Evolutionary conservation across 495 filamentous ascomycete species (phyloP).

Genomic region (Podospora sp.): DNA sequence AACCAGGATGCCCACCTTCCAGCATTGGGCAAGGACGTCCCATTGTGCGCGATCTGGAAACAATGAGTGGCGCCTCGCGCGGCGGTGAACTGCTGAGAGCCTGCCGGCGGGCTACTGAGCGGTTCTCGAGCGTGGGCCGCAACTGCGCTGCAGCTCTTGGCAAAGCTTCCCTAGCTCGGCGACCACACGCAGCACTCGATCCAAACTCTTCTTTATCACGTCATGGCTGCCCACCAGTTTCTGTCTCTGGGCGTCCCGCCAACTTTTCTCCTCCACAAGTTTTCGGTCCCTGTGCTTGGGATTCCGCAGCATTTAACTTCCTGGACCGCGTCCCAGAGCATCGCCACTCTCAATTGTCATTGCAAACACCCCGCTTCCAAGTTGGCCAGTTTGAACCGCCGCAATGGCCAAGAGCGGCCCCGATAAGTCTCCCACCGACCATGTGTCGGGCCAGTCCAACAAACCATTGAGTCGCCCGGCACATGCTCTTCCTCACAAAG

Average conservation of each 20-base stretch:
- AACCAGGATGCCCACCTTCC: slow-evolving; percentile 19
- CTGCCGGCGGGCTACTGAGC: too few species aligned
- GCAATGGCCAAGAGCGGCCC: slow-evolving; percentile 22
- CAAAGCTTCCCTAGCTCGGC: slow-evolving; percentile 11
- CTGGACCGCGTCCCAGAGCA: background rate
- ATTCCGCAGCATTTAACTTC: background rate
- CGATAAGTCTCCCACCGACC: slow-evolving; percentile 25
- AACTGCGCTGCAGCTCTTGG: background rate
- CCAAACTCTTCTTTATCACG: background rate
- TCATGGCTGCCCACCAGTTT: slow-evolving; percentile 5
- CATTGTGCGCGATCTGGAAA: background rate
- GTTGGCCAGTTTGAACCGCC: background rate
- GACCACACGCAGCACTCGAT: background rate
- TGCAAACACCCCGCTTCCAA: background rate
- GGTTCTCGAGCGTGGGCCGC: background rate
- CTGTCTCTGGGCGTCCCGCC: background rate
- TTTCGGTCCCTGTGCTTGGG: background rate
- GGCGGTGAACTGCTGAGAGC: background rate
- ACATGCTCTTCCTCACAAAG: slow-evolving; percentile 60
- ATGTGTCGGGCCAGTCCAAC: slow-evolving; percentile 60
- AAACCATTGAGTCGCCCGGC: slow-evolving; percentile 60
- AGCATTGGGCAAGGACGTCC: slow-evolving; percentile 17
- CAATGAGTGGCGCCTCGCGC: slow-evolving; percentile 7
- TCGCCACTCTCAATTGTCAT: background rate
- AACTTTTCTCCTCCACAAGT: background rate